Evolutionary conservation across 1,139 yeast species (phyloP).

Genomic region (Hanseniaspora sp.): DNA sequence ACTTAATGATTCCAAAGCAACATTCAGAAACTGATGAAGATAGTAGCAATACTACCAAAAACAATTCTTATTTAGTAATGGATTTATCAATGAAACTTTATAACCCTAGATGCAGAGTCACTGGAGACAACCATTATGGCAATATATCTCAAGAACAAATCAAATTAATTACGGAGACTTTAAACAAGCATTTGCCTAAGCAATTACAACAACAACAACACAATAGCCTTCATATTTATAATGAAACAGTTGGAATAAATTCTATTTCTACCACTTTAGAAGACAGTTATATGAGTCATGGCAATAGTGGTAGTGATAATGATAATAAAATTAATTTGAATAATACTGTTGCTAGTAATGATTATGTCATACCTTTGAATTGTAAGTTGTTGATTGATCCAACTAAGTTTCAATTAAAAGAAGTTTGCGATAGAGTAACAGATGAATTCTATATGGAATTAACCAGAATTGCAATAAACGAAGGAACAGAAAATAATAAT

Average conservation of each 20-base stretch:
- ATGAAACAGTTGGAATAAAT: slow-evolving; percentile 34
- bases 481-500: not conserved
- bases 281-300: not conserved
- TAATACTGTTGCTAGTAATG: slow-evolving; percentile 9
- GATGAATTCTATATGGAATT: slow-evolving; percentile 14
- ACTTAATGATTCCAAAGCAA: slow-evolving; percentile 49
- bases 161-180: slow-evolving; percentile 13
- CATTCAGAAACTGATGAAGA: not conserved
- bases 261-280: not conserved
- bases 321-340: slow-evolving; percentile 30
- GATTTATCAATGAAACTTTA: slow-evolving; percentile 19
- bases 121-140: not conserved
- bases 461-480: not conserved
- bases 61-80: slow-evolving; percentile 14
- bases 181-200: slow-evolving; percentile 1
- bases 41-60: not conserved
- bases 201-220: slow-evolving; percentile 14
- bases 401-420: not conserved
- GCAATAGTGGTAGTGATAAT: not conserved
- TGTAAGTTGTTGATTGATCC: slow-evolving; percentile 10
- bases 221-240: slow-evolving; percentile 13
- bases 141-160: slow-evolving; percentile 14
- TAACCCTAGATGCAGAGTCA: slow-evolving; percentile 8
- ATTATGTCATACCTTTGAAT: slow-evolving; percentile 10
- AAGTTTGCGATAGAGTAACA: slow-evolving; percentile 3